These are phyloP conservation scores for Dioscorea dumetorum DNA, from an alignment of 106 monocot species.

Conservation along the genomic window DNA sequence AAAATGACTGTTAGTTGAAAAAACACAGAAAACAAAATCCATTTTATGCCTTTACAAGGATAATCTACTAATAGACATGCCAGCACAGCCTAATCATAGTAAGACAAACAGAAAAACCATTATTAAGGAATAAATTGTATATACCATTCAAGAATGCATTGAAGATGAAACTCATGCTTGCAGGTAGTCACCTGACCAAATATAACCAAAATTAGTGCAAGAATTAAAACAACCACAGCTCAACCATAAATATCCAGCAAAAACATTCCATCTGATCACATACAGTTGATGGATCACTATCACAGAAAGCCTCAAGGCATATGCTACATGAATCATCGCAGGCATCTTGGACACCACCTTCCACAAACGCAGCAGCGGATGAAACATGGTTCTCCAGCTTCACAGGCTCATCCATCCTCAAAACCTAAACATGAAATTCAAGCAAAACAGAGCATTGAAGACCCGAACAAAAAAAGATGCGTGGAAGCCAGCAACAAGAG, in stretches of 20 bases:
- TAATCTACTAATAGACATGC: too few species aligned
- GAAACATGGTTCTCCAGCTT: slow-evolving; percentile 39
- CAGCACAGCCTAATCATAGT: not conserved
- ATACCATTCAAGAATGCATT: slow-evolving; percentile 67
- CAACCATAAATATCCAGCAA: too few species aligned
- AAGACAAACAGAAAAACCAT: not conserved
- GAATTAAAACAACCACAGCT: too few species aligned
- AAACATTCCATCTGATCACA: not conserved
- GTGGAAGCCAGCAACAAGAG: too few species aligned
- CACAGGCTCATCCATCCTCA: slow-evolving; percentile 28
- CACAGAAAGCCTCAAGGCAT: slow-evolving; percentile 53
- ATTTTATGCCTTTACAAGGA: too few species aligned
- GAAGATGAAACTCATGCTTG: slow-evolving; percentile 58
- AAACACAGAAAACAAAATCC: too few species aligned
- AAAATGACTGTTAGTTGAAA: too few species aligned
- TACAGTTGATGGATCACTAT: slow-evolving; percentile 50
- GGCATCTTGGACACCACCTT: slow-evolving; percentile 55
- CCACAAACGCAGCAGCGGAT: slow-evolving; percentile 42
- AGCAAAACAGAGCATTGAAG: too few species aligned
- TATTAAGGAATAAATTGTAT: not conserved
- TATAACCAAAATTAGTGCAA: not conserved
- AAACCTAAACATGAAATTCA: not conserved
- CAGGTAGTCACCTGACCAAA: slow-evolving; percentile 38
- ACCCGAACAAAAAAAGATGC: not conserved
- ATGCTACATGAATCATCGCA: slow-evolving; percentile 69